Evolutionary conservation across 345 rosid species (phyloP).

Genomic region (Erucastrum elatum): DNA sequence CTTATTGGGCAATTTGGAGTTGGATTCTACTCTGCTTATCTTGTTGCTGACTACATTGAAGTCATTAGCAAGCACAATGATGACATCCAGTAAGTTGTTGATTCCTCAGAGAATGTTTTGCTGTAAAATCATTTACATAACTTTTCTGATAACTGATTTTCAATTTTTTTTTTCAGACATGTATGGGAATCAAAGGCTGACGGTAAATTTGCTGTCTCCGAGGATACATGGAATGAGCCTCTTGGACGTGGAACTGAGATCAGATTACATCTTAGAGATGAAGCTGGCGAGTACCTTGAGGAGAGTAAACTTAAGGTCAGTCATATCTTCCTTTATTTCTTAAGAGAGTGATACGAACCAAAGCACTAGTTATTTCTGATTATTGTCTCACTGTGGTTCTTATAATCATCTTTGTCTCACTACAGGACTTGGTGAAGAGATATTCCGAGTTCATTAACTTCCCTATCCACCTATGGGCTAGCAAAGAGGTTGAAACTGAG

Average conservation of each 20-base stretch:
- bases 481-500: slow-evolving; percentile 90
- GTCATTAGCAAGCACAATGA: slow-evolving; percentile 96
- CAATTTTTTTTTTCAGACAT: slow-evolving; percentile 64
- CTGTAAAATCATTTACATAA: neutral
- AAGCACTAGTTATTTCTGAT: neutral
- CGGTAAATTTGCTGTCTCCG: slow-evolving; percentile 95
- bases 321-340: slow-evolving; percentile 2
- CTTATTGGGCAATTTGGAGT: slow-evolving; percentile 99
- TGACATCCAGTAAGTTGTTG: slow-evolving; percentile 72
- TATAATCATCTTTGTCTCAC: slow-evolving; percentile 17
- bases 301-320: slow-evolving; percentile 87
- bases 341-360: too few relatives aligned
- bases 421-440: slow-evolving; percentile 91
- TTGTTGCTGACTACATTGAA: slow-evolving; percentile 96
- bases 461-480: slow-evolving; percentile 89
- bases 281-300: slow-evolving; percentile 94
- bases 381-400: slow-evolving; percentile 14
- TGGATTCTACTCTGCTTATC: slow-evolving; percentile 96
- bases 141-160: neutral
- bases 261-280: slow-evolving; percentile 86
- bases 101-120: neutral
- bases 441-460: slow-evolving; percentile 97
- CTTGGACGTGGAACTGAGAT: slow-evolving; percentile 98
- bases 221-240: slow-evolving; percentile 97
- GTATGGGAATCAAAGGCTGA: slow-evolving; percentile 99